phyloP scores from a whole-genome alignment of 352 stramenopile species.

The Halophytophthora polymorphica region DNA sequence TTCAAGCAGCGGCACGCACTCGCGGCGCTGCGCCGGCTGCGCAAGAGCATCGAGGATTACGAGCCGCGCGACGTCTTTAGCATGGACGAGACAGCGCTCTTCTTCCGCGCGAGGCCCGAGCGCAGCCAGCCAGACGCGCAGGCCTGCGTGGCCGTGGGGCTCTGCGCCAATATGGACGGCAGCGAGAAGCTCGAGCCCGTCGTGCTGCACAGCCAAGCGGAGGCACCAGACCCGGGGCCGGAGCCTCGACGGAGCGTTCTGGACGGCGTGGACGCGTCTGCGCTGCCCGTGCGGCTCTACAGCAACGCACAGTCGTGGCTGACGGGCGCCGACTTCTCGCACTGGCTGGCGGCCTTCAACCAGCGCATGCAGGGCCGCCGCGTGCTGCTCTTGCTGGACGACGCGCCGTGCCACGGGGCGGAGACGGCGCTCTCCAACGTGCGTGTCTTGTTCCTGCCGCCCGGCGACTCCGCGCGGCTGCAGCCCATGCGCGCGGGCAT shows the following conservation, averaged over 20 bases:
- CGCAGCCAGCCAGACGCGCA: conserved; percentile 2
- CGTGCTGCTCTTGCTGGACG: conserved; percentile 16
- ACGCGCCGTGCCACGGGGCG: conserved; percentile 14
- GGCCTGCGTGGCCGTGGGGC: conserved; percentile 6
- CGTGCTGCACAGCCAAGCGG: conserved; percentile 10
- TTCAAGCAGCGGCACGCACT: conserved; percentile 17
- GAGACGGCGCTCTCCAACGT: conserved; percentile 16
- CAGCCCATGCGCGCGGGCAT: conserved; percentile 20
- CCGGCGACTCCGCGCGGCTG: conserved; percentile 7
- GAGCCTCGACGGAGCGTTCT: background rate
- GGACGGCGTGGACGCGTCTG: background rate
- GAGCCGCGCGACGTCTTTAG: conserved; percentile 16
- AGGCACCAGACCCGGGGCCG: background rate
- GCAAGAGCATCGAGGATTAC: conserved; percentile 12
- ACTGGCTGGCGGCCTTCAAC: conserved; percentile 18
- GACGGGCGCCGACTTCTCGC: conserved; percentile 9
- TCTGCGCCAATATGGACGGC: conserved; percentile 23
- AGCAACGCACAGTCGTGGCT: conserved; percentile 16
- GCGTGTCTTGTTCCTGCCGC: conserved; percentile 7
- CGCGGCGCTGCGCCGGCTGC: conserved; percentile 11
- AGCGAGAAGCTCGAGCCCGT: conserved; percentile 18
- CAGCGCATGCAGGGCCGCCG: conserved; percentile 12
- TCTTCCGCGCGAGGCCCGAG: conserved; percentile 16
- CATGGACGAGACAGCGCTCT: conserved; percentile 17
- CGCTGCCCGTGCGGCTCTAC: conserved; percentile 13